Evolutionary conservation across 495 filamentous ascomycete genomes (phyloP).

Genomic region (Penicillium taxi): DNA sequence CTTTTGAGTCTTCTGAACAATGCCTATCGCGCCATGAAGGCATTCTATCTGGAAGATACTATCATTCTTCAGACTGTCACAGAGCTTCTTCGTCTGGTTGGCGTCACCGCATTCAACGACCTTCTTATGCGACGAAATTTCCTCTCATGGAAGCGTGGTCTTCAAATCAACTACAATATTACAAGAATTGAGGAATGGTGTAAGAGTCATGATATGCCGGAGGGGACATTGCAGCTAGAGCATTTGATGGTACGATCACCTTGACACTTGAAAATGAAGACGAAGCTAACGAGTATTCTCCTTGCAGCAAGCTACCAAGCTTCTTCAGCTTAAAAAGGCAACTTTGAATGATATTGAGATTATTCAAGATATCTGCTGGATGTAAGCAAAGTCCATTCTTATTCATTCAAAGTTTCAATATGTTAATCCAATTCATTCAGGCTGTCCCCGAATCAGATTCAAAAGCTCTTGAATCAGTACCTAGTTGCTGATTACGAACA

Average conservation of each 20-base stretch:
- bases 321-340: conserved; percentile 97
- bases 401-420: background rate
- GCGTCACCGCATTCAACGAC: conserved; percentile 98
- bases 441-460: conserved; percentile 97
- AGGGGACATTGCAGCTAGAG: conserved; percentile 94
- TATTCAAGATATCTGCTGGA: conserved; percentile 99
- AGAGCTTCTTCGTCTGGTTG: conserved; percentile 86
- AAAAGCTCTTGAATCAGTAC: conserved; percentile 98
- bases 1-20: conserved; percentile 92
- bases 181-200: conserved; percentile 99
- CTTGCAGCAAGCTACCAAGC: conserved; percentile 87
- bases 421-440: conserved; percentile 34
- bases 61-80: conserved; percentile 94
- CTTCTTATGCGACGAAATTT: conserved; percentile 96
- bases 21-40: conserved; percentile 96
- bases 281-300: conserved; percentile 15
- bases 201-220: conserved; percentile 99
- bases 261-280: background rate
- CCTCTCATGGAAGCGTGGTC: conserved; percentile 96
- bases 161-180: conserved; percentile 99
- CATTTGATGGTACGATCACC: conserved; percentile 95
- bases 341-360: conserved; percentile 99
- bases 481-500: conserved; percentile 98
- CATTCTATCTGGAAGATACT: conserved; percentile 90
- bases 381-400: conserved; percentile 48